Percentiles rank a stretch among this genome's conserved stretches.
phyloP scores from a whole-genome alignment of 768 basidiomycete species.

The Tylopilus sp. region DNA sequence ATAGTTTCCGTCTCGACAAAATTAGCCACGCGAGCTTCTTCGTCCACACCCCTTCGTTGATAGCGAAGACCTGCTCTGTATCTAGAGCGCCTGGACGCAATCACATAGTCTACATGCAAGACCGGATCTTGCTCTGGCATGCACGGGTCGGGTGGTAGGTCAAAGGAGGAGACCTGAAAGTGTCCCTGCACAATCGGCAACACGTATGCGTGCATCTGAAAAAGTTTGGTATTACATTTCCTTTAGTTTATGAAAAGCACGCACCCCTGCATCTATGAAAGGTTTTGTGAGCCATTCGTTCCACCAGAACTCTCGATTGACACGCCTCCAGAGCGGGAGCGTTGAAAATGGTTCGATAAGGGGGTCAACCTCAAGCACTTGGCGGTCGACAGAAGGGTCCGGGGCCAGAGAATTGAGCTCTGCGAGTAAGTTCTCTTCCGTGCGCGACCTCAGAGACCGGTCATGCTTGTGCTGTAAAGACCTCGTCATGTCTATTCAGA shows the following conservation, averaged over 20 bases:
- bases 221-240: not conserved
- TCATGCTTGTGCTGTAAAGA: slow-evolving; percentile 80
- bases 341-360: slow-evolving; percentile 71
- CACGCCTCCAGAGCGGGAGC: slow-evolving; percentile 87
- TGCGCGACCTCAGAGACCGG: slow-evolving; percentile 51
- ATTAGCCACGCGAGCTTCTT: slow-evolving; percentile 90
- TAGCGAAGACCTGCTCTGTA: slow-evolving; percentile 92
- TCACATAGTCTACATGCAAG: slow-evolving; percentile 65
- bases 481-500: slow-evolving; percentile 66
- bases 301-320: slow-evolving; percentile 94
- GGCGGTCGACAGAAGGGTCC: slow-evolving; percentile 22
- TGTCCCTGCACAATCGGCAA: slow-evolving; percentile 93
- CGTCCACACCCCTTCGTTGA: slow-evolving; percentile 92
- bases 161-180: slow-evolving; percentile 73
- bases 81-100: slow-evolving; percentile 83
- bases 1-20: slow-evolving; percentile 95
- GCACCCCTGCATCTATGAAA: slow-evolving; percentile 83
- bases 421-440: slow-evolving; percentile 55
- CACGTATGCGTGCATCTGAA: slow-evolving; percentile 76
- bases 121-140: slow-evolving; percentile 35
- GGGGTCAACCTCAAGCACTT: slow-evolving; percentile 42
- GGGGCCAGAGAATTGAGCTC: slow-evolving; percentile 53
- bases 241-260: slow-evolving; percentile 19
- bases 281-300: slow-evolving; percentile 86
- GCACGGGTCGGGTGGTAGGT: slow-evolving; percentile 44